Evolutionary conservation across 257 asterid genomes (phyloP).

Genomic region (Nicotiana obtusifolia): DNA sequence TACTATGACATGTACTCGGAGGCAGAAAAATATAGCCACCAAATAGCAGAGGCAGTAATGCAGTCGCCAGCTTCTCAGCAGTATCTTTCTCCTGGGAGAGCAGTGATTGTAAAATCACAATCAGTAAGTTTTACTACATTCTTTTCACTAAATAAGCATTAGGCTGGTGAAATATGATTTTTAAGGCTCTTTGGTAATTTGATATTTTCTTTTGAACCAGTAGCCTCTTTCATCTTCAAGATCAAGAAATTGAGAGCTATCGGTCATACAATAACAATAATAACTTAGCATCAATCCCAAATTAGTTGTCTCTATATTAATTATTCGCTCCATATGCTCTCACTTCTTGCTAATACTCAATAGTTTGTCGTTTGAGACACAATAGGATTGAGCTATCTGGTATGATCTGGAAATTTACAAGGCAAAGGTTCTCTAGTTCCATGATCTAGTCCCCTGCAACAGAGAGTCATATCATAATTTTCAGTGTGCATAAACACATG

Average conservation of each 20-base stretch:
- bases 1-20: conserved; percentile 69
- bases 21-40: conserved; percentile 48
- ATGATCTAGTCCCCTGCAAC: neutral
- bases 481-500: neutral
- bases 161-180: neutral
- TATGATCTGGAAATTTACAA: conserved; percentile 9
- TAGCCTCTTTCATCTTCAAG: neutral
- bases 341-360: neutral
- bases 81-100: conserved; percentile 71
- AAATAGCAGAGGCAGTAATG: conserved; percentile 68
- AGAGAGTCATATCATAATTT: neutral
- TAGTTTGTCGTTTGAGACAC: neutral
- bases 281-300: neutral
- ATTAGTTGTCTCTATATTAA: neutral
- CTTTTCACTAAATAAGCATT: neutral
- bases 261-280: neutral
- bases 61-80: conserved; percentile 66
- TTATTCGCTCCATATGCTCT: neutral
- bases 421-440: neutral
- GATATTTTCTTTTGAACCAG: neutral
- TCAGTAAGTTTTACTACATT: conserved; percentile 42
- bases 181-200: neutral
- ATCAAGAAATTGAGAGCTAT: neutral
- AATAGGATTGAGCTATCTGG: neutral
- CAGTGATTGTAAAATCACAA: conserved; percentile 75